Evolutionary conservation across 768 basidiomycete species (phyloP), one percentile per base, ranked within the genome.

Genomic region (Mycena olivaceomarginata): DNA sequence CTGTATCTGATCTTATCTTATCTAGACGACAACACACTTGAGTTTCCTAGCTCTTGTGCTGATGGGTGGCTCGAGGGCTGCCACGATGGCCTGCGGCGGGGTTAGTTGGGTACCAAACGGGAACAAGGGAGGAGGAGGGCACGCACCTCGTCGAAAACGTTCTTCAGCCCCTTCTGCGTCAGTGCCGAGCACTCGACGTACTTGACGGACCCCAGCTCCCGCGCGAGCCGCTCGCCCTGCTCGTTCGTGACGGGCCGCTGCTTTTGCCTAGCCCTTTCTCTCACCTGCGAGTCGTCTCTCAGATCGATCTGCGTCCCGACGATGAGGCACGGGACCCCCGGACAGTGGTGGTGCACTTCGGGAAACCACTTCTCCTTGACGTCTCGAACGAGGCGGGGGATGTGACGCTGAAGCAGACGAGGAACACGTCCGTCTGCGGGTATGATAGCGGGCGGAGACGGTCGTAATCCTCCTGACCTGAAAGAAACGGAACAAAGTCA

Each of bases 291-390:
- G 83, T 99, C 98, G 82, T 99, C 98, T 85, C 98, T 92, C 87
- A 99, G 86, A 92, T 99, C 98, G 84, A 98, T 91, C 89, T 99
- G 98, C 64, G 98, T 99, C 80, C 98, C 98, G 73, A 99, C 98
- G 83, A 99, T 99, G 83, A 99, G 93, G 92, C 98, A 99, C 80
- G 98, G 98, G 74, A 99, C 98, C 66, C 98, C 98, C 18, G 98
- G 98, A 91, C 98, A 99, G 84, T 99, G 98, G 85, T 99, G 98
- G 85, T 98, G 98, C 70, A 99, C 98, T 89, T 99, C 98, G 7
- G 98, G 98, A 92, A 99, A 98, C 98, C 98, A 99, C 86, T 99
- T 99, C 89, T 99, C 98, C 92, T 98, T 99, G 83, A 99, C 98
- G 94, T 99, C 88, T 99, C 98, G 84, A 99, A 99, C 64, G 97